phyloP scores from a whole-genome alignment of 2,329 filamentous ascomycete species.

The Karstenula rhodostoma region DNA sequence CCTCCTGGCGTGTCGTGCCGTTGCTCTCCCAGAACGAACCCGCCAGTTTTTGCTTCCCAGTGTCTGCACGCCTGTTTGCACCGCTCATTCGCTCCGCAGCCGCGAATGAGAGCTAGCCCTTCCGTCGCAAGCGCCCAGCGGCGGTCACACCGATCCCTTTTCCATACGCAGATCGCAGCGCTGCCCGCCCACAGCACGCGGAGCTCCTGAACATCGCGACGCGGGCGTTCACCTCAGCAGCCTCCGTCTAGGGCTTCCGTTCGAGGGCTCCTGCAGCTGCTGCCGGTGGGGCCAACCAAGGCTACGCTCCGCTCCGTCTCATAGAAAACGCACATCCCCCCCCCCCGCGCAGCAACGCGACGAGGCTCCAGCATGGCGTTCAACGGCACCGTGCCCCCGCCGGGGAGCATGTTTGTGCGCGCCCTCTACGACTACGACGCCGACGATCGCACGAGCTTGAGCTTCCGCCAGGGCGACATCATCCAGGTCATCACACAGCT shows the following conservation, averaged over 20 bases:
- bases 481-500: slow-evolving; percentile 98
- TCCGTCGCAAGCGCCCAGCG: slow-evolving; percentile 28
- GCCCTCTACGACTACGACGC: slow-evolving; percentile 97
- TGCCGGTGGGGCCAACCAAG: neutral
- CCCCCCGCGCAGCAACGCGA: slow-evolving; percentile 25
- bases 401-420: slow-evolving; percentile 80
- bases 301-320: slow-evolving; percentile 10
- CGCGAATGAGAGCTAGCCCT: slow-evolving; percentile 39
- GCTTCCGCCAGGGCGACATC: slow-evolving; percentile 95
- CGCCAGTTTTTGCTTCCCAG: neutral
- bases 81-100: slow-evolving; percentile 40
- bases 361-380: slow-evolving; percentile 54
- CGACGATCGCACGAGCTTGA: slow-evolving; percentile 94
- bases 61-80: slow-evolving; percentile 29
- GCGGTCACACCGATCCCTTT: slow-evolving; percentile 44
- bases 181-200: slow-evolving; percentile 43
- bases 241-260: slow-evolving; percentile 14
- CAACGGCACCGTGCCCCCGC: slow-evolving; percentile 57
- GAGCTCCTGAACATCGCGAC: slow-evolving; percentile 28
- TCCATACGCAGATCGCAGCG: slow-evolving; percentile 29
- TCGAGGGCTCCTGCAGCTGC: slow-evolving; percentile 6
- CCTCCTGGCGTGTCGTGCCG: slow-evolving; percentile 29
- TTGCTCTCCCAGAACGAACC: slow-evolving; percentile 15
- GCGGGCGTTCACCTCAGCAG: slow-evolving; percentile 24
- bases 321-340: slow-evolving; percentile 20